phyloP scores from a whole-genome alignment of 495 filamentous ascomycete genomes.

The Pyrenula aspistea region DNA sequence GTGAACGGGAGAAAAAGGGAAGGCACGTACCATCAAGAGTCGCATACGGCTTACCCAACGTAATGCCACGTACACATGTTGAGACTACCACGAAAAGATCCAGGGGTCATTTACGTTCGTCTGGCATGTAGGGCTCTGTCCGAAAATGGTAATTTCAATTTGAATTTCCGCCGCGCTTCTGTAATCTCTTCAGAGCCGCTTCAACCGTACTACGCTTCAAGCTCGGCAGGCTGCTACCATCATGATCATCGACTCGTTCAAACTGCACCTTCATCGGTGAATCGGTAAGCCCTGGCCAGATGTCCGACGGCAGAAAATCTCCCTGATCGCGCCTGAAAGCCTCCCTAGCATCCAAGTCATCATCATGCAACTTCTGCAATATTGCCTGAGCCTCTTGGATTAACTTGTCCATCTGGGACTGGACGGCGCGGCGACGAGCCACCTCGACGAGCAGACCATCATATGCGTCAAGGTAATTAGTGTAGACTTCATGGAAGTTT shows the following conservation, averaged over 20 bases:
- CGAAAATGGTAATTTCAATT: no score
- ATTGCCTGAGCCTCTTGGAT: conserved; percentile 63
- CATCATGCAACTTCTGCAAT: conserved; percentile 62
- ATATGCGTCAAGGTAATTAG: conserved; percentile 73
- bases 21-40: background rate
- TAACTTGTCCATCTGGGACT: conserved; percentile 60
- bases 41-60: no score
- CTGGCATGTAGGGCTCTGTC: no score
- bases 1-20: background rate
- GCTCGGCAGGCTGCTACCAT: conserved; percentile 11
- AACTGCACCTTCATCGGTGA: conserved; percentile 49
- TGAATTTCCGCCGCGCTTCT: background rate
- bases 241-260: conserved; percentile 16
- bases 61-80: no score
- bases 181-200: background rate
- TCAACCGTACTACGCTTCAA: conserved; percentile 3
- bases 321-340: conserved; percentile 71
- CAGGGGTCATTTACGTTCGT: no score
- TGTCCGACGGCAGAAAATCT: conserved; percentile 75
- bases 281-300: conserved; percentile 67
- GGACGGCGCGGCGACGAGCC: conserved; percentile 53
- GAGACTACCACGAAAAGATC: no score
- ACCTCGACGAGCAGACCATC: conserved; percentile 75
- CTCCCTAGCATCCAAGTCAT: conserved; percentile 64
- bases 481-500: conserved; percentile 62